Base-by-base conservation (phyloP, 1,284 basidiomycete genomes). In the Microbotryum saponariae region DNA sequence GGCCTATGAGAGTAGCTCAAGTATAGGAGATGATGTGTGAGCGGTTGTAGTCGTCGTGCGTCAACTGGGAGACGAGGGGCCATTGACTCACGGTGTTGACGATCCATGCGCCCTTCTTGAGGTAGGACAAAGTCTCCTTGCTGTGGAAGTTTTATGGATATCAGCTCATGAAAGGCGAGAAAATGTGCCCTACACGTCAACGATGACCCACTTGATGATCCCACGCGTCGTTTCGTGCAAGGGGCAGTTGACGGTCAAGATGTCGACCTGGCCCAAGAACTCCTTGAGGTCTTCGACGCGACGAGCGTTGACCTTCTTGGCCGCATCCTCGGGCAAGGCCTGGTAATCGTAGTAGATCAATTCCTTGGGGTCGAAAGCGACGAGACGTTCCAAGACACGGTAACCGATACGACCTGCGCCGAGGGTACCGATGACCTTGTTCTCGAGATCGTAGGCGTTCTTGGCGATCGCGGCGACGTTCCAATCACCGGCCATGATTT, bases 321-420 rank as follows among this genome's bases (percentile, higher is more conserved):
- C 84, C 46, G 87, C 87, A 33, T 84, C 84, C 79, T 74, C 61
- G n/a, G 89, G 87, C 52, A 94, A 83, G 63, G 86, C 79, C 27
- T 83, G 80, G 77, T 96, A 96, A 79, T 97, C 92, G 76, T 88
- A 64, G 82, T 93, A 96, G 59, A 94, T 77, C 55, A 96, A 83
- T 75, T 94, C 89, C 77, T 92, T 93, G 81, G 83, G 84, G 78
- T 91, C 82, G 79, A 97, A 97, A 3, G 89, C 88, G 62, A 83
- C 74, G 58, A 97, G 79, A 64, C 92, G 85, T 77, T 96, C 87
- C 52, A 96, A 81, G 25, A 96, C 66, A 74, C 90, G 83, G 81
- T 89, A 90, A 16, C 90, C 92, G 74, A 96, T 94, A 60, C 89
- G 73, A 37, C 70, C 71, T 21, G 69, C 69, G 3, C 65, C 67